Evolutionary conservation across 208 protist species (phyloP).

Genomic region (Trichomonas vaginalis): DNA sequence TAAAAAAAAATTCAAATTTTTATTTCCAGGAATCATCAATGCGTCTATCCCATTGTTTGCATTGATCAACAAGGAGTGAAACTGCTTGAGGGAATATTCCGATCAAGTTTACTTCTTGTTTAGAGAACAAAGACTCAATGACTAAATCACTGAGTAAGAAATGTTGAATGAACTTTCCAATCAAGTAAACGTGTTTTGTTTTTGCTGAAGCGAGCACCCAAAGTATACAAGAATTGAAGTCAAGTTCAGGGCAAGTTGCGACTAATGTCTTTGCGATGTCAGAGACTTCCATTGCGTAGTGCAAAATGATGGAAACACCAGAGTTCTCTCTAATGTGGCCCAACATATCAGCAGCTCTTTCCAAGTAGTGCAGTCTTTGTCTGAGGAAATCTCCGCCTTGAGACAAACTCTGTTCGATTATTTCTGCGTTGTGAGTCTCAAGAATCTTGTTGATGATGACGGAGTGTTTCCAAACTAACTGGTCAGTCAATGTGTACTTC

Average conservation of each 20-base stretch:
- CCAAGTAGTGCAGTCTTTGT: neutral
- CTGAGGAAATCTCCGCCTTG: neutral
- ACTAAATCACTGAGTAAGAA: neutral
- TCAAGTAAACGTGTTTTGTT: neutral
- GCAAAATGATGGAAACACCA: neutral
- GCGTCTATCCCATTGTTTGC: neutral
- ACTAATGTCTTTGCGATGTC: neutral
- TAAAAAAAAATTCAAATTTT: neutral
- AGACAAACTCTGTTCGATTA: neutral
- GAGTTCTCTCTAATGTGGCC: neutral
- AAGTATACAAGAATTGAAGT: neutral
- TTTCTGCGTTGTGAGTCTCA: neutral
- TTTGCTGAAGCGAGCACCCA: neutral
- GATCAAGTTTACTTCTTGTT: neutral
- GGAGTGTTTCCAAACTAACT: neutral
- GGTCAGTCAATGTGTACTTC: neutral
- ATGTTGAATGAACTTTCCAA: constrained; percentile 15
- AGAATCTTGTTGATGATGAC: neutral
- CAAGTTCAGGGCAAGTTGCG: neutral
- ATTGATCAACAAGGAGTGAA: neutral
- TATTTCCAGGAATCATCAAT: neutral
- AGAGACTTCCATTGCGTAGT: neutral
- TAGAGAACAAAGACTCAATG: neutral
- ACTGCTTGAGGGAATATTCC: neutral
- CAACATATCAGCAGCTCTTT: neutral